Evolutionary conservation across 257 asterid genomes (phyloP), one percentile per base, ranked within the genome.

Genomic region (Solanum ossicruentum): DNA sequence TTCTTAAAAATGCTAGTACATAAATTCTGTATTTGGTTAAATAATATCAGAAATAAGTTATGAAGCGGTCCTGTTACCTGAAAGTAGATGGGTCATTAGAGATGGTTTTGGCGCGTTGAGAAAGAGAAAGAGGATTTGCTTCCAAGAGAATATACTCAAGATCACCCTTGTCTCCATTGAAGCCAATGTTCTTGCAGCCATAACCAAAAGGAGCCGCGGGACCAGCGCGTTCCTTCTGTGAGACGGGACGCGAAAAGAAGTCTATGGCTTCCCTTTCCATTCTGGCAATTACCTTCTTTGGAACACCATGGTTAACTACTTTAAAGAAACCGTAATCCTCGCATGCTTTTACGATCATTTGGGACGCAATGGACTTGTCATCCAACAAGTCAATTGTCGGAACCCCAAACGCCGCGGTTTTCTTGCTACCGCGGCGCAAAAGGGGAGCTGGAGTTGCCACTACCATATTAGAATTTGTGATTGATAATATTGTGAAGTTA

Each of bases 81-180:
- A 93, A 94, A 5, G 45, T 61, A 23, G 81, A 36, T 49, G 96
- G 96, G 80, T 88, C 87, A 0, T 82, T 65, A 6, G 97, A 88
- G 21, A 94, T 86, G 60, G 87, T 58, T 55, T 90, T 84, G 87
- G 94, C 88, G 23, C 91, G 86, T 18, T 84, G 54, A 45, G 83
- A 49, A 72, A 93, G 54, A 3, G 91, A 88, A n/a, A 12, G 71
- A 61, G 93, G 87, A 81, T 93, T 83, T 11, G 94, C 89, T 85
- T 91, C 94, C 12, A 94, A 80, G 18, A 94, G 91, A 81, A 94
- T 71, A 69, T 93, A 94, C 71, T 94, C 97, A 12, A 94, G 95
- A 72, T 93, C 95, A 12, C 95, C 98, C 84, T 87, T 90, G 72
- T 95, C 98, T 0, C 98, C 98, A 84, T 95, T 89, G 84, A 79